Evolutionary conservation across 306 rosid species (phyloP), one percentile per base, ranked within the genome.

Genomic region (Datisca glomerata): DNA sequence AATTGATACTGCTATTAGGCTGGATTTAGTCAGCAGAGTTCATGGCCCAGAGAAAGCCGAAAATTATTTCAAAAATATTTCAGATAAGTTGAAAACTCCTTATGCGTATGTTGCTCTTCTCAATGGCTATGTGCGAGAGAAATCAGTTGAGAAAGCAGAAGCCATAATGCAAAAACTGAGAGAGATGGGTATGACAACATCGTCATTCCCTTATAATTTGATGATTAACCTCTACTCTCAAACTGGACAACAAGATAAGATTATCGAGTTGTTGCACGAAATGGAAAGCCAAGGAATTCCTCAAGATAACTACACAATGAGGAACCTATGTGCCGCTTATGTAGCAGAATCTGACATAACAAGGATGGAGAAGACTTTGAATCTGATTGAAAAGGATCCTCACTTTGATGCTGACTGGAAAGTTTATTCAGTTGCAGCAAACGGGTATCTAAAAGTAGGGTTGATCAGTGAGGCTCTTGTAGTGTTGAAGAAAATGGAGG

Each of bases 391-490:
- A 49, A 23, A 43, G n/a, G 34, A 35, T 20, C 36, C 46, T 6
- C 5, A 40, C 20, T 23, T 54, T 18, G 3, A 5, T 5, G 18
- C 33, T 37, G 53, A 49, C 21, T 66, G 72, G 72, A 60, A 39
- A 42, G 21, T 59, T 20, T 66, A 54, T 51, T 59, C 72, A 31
- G 20, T 66, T 50, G 72, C 58, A 21, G 63, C 72, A 8, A 54
- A 22, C 42, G 72, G 72, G n/a, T 66, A 59, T 49, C 39, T 59
- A 32, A 53, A 61, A 37, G 58, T 36, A n/a, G 67, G 72, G 57
- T 20, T 43, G 28, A 25, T 21, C 7, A n/a, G 51, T 3, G 14
- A 59, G 55, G 67, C 67, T 48, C 41, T 35, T 18, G 24, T 43
- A 34, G 48, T 47, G 67, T 56, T 66, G 9, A 53, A 37, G 44